Conservation (phyloP, 345 rosid species). For the Boechera stricta region DNA sequence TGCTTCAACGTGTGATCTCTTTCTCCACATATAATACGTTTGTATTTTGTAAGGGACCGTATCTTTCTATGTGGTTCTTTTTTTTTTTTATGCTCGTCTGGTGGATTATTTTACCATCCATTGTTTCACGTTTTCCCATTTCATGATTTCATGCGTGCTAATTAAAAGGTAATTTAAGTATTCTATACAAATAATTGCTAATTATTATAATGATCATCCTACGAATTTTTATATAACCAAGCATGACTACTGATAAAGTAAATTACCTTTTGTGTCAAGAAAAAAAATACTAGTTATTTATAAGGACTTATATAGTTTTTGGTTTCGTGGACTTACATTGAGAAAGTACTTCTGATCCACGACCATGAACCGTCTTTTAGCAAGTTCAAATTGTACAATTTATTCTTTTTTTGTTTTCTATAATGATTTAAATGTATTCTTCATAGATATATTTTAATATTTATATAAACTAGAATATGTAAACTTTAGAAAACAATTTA, state of each 20-base stretch:
- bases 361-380: slow-evolving; percentile 2
- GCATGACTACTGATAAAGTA: slow-evolving; percentile 33
- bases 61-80: background rate
- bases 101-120: slow-evolving; percentile 22
- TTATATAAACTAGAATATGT: background rate
- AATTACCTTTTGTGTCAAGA: slow-evolving; percentile 10
- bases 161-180: slow-evolving; percentile 14
- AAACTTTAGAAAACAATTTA: background rate
- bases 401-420: background rate
- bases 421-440: background rate
- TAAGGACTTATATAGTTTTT: background rate
- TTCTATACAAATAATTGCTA: slow-evolving; percentile 31
- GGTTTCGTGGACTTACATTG: slow-evolving; percentile 14
- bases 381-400: background rate
- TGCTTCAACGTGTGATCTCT: slow-evolving; percentile 23
- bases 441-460: background rate
- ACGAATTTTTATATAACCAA: slow-evolving; percentile 27
- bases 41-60: background rate
- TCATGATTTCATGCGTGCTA: slow-evolving; percentile 47
- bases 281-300: background rate
- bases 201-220: slow-evolving; percentile 27
- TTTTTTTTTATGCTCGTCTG: background rate
- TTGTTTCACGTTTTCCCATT: slow-evolving; percentile 28
- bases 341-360: background rate
- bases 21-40: background rate